phyloP scores from a whole-genome alignment of 2,329 filamentous ascomycete genomes.

The Apiospora arundinis region DNA sequence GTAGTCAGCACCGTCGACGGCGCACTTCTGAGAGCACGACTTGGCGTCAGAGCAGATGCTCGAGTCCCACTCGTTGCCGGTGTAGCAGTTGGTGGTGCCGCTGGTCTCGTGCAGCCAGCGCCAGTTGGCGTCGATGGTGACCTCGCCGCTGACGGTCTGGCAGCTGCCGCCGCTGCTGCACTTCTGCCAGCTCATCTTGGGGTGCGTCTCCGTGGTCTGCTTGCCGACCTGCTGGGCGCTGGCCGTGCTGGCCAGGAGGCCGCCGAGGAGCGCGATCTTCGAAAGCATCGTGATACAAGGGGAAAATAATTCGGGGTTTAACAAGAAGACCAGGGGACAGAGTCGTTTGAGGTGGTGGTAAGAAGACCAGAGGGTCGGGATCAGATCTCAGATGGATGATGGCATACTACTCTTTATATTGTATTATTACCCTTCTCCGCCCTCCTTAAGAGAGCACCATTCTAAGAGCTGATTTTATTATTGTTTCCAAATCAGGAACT shows the following conservation, averaged over 20 bases:
- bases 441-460: not conserved
- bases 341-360: not conserved
- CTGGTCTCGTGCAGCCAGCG: conserved; percentile 53
- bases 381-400: conserved; percentile 1
- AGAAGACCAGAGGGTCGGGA: conserved; percentile 15
- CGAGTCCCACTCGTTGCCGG: conserved; percentile 48
- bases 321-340: not conserved
- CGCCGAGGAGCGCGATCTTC: conserved; percentile 38
- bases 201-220: conserved; percentile 48
- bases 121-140: conserved; percentile 59
- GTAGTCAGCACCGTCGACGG: conserved; percentile 53
- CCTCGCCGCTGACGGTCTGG: conserved; percentile 47
- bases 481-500: conserved; percentile 18
- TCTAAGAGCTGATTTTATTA: not conserved
- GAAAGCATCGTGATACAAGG: conserved; percentile 28
- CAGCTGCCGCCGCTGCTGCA: conserved; percentile 52
- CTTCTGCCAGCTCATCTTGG: conserved; percentile 51
- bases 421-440: too few species aligned
- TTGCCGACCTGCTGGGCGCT: conserved; percentile 49
- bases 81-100: conserved; percentile 55
- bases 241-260: conserved; percentile 43
- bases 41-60: conserved; percentile 44
- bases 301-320: too few species aligned
- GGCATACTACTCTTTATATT: not conserved
- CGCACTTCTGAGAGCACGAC: conserved; percentile 48